Base-by-base conservation (phyloP, 192 early-diverging fungal species). In the Linnemannia zychae region DNA sequence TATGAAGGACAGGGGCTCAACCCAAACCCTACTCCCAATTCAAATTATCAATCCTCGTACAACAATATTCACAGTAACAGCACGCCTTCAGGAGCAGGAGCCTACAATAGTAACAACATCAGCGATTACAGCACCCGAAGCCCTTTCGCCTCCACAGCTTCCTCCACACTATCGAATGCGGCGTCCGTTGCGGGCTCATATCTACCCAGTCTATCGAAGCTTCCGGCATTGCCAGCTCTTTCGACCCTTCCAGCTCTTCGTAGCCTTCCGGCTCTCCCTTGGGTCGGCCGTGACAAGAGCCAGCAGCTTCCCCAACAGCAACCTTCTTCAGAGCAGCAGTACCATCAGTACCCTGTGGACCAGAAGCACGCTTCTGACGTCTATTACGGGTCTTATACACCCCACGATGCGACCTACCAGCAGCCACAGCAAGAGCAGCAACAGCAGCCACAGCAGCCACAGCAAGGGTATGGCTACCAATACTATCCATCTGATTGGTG, bases 151-250 rank as follows among this genome's bases (percentile, higher is more conserved):
- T 53, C 72, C 28, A 52, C 77, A 11, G 74, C 83, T 18, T 67
- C 83, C 53, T 79, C 83, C 7, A 79, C 73, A n/a, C 77, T 85
- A 34, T 79, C 83, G 38, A 85, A 79, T 63, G 83, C 74, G 17
- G 83, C 78, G 13, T 74, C 83, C 15, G 78, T 79, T 20, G 83
- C 83, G 22, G 74, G 77, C 37, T 85, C 83, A 20, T 85, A 85
- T 67, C 60, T 85, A 40, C 83, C 83, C 44, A 85, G 73, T 52
- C 78, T 85, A 4, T 76, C 83, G 46, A 85, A 85, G 63, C 70
- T 85, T 7, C 83, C 77, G 13, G 72, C 74, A 6, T 46, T 84
- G 16, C 78, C 77, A 0, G 77, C 77, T 22, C 53, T 84, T 52
- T 72, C 81, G 11, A 48, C 74, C 15, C 44, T 82, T 1, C 75